These are phyloP conservation scores for Fomitopsis pulvina DNA, from an alignment of 768 basidiomycete genomes.

Conservation along the genomic window DNA sequence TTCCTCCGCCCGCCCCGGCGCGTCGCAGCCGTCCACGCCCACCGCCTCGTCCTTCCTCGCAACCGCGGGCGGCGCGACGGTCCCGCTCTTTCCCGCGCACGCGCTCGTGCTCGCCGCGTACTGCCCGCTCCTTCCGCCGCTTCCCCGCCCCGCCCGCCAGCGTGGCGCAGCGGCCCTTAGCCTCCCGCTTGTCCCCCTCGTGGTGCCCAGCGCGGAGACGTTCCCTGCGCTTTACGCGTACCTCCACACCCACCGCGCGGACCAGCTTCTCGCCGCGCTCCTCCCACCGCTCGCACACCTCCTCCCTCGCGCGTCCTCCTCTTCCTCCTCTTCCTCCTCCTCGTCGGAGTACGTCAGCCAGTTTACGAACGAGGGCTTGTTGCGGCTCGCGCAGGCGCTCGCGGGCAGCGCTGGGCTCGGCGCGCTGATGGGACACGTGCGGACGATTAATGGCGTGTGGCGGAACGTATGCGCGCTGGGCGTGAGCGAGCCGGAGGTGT, in stretches of 20 bases:
- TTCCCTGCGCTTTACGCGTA: constrained; percentile 56
- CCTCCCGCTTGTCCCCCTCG: constrained; percentile 56
- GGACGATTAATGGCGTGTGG: constrained; percentile 41
- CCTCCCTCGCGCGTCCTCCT: constrained; percentile 15
- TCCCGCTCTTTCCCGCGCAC: constrained; percentile 59
- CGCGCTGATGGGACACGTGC: constrained; percentile 29
- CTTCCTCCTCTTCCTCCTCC: constrained; percentile 7
- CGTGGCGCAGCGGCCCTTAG: constrained; percentile 25
- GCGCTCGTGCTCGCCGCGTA: constrained; percentile 62
- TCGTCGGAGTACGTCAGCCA: constrained; percentile 17
- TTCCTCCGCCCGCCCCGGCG: constrained; percentile 26
- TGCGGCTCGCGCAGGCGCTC: constrained; percentile 22
- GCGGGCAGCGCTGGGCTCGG: constrained; percentile 19
- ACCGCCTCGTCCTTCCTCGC: constrained; percentile 21
- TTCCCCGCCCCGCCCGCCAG: constrained; percentile 32
- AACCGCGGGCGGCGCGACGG: constrained; percentile 18
- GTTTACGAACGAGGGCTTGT: constrained; percentile 19
- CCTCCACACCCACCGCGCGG: constrained; percentile 56
- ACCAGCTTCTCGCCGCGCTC: constrained; percentile 45
- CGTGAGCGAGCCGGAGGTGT: constrained; percentile 40
- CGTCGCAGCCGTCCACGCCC: constrained; percentile 20
- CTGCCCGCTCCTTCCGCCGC: constrained; percentile 56
- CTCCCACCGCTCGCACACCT: constrained; percentile 24
- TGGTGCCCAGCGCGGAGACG: constrained; percentile 54
- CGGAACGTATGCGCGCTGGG: constrained; percentile 43